Conservation (phyloP, 805 yeast genomes). For the Kuraishia hungarica region DNA sequence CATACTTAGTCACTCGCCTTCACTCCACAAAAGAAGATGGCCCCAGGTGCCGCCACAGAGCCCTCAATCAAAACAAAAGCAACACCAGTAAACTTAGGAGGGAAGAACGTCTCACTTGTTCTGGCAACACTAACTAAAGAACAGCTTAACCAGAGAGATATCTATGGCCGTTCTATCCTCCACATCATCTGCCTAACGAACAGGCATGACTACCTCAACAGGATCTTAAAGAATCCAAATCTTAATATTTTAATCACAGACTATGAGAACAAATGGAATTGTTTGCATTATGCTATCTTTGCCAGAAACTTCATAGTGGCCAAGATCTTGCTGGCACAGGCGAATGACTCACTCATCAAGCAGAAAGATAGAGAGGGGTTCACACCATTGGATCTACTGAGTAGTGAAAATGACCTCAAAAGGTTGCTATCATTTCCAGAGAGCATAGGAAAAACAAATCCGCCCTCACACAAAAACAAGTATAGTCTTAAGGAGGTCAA, state of each 20-base stretch:
- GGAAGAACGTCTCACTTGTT: neutral
- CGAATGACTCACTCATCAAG: slow-evolving; percentile 29
- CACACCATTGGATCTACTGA: slow-evolving; percentile 65
- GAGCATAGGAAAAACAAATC: slow-evolving; percentile 11
- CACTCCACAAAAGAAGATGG: neutral
- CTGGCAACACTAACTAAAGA: slow-evolving; percentile 20
- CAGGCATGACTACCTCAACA: slow-evolving; percentile 34
- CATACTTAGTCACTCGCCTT: neutral
- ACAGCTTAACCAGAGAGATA: slow-evolving; percentile 44
- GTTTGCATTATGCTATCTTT: slow-evolving; percentile 62
- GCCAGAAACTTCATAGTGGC: slow-evolving; percentile 50
- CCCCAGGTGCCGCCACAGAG: neutral
- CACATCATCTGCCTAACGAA: slow-evolving; percentile 47
- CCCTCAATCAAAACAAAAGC: neutral
- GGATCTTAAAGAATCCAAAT: slow-evolving; percentile 38
- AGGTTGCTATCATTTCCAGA: slow-evolving; percentile 24
- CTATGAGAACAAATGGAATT: slow-evolving; percentile 74
- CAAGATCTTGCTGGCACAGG: slow-evolving; percentile 25
- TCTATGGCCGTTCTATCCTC: slow-evolving; percentile 58
- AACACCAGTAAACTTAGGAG: neutral
- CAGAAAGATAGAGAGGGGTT: slow-evolving; percentile 62
- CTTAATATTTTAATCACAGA: slow-evolving; percentile 43
- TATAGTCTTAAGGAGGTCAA: slow-evolving; percentile 15
- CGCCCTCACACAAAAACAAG: neutral
- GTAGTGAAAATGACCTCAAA: slow-evolving; percentile 31